A percentile compares a stretch with the other conserved stretches of the same genome.
Conservation (phyloP, 1,139 yeast species). For the Pichia norvegensis region DNA sequence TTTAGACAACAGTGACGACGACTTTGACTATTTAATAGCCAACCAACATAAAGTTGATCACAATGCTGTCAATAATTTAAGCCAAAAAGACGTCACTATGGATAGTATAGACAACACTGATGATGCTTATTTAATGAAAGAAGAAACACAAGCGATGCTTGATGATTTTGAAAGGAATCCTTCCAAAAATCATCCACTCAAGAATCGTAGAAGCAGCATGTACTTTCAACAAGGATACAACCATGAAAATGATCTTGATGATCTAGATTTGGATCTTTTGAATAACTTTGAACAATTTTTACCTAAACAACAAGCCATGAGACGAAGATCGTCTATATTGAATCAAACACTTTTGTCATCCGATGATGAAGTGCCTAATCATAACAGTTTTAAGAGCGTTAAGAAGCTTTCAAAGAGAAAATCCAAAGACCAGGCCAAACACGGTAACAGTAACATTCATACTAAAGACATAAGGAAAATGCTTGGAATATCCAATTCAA, state of each 20-base stretch:
- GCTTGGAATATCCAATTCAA: slow-evolving; percentile 14
- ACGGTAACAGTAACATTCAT: slow-evolving; percentile 3
- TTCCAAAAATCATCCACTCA: slow-evolving; percentile 14
- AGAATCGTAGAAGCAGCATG: slow-evolving; percentile 15
- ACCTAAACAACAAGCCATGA: slow-evolving; percentile 16
- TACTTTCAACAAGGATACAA: slow-evolving; percentile 8
- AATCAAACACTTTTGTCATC: slow-evolving; percentile 23
- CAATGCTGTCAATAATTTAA: slow-evolving; percentile 31
- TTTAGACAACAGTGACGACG: slow-evolving; percentile 50
- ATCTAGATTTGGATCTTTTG: slow-evolving; percentile 17
- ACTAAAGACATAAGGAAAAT: slow-evolving; percentile 14
- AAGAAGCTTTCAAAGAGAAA: slow-evolving; percentile 6
- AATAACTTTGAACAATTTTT: slow-evolving; percentile 16
- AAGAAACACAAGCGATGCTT: slow-evolving; percentile 41
- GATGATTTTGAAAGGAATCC: slow-evolving; percentile 33
- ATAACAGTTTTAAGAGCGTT: neutral
- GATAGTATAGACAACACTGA: slow-evolving; percentile 16
- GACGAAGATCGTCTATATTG: slow-evolving; percentile 17
- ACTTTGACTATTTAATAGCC: slow-evolving; percentile 34
- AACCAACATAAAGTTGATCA: slow-evolving; percentile 18
- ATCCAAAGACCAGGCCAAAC: slow-evolving; percentile 1
- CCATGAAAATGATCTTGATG: slow-evolving; percentile 25
- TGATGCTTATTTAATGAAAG: slow-evolving; percentile 31
- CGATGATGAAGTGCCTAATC: slow-evolving; percentile 15
- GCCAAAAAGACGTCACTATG: slow-evolving; percentile 32